These are phyloP conservation scores for Coprinopsis strossmayeri DNA, from an alignment of 768 basidiomycete genomes.

Conservation along the genomic window DNA sequence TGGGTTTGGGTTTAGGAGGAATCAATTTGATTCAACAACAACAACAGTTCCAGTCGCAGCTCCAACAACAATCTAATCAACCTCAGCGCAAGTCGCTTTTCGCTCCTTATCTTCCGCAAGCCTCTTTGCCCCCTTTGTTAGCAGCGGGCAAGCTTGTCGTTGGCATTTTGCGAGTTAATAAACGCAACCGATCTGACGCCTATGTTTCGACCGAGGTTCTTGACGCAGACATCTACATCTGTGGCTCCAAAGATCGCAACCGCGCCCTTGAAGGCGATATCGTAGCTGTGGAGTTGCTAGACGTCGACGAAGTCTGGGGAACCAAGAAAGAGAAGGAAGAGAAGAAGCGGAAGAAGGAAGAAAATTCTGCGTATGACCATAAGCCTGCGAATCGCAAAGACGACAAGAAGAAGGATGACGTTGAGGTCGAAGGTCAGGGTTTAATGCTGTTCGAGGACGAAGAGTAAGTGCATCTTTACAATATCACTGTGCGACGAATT, in stretches of 20 bases:
- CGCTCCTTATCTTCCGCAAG: slow-evolving; percentile 97
- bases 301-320: slow-evolving; percentile 96
- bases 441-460: slow-evolving; percentile 96
- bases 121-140: slow-evolving; percentile 91
- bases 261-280: slow-evolving; percentile 98
- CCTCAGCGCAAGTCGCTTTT: slow-evolving; percentile 98
- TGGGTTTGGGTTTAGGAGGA: slow-evolving; percentile 80
- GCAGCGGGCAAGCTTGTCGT: slow-evolving; percentile 97
- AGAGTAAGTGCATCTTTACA: slow-evolving; percentile 58
- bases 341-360: slow-evolving; percentile 99
- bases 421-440: slow-evolving; percentile 98
- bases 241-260: slow-evolving; percentile 97
- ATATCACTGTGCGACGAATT: too few relatives aligned
- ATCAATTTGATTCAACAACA: slow-evolving; percentile 88
- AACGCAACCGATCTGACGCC: slow-evolving; percentile 96
- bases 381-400: slow-evolving; percentile 77
- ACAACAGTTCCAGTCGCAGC: slow-evolving; percentile 92
- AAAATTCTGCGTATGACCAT: slow-evolving; percentile 91
- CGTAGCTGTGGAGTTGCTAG: slow-evolving; percentile 94
- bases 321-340: slow-evolving; percentile 99
- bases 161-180: slow-evolving; percentile 94
- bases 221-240: slow-evolving; percentile 98
- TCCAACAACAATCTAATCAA: slow-evolving; percentile 87
- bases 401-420: slow-evolving; percentile 99
- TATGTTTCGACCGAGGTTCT: slow-evolving; percentile 98